Evolutionary conservation across 2,329 filamentous ascomycete species (phyloP).

Genomic region (Penicillium crustosum): DNA sequence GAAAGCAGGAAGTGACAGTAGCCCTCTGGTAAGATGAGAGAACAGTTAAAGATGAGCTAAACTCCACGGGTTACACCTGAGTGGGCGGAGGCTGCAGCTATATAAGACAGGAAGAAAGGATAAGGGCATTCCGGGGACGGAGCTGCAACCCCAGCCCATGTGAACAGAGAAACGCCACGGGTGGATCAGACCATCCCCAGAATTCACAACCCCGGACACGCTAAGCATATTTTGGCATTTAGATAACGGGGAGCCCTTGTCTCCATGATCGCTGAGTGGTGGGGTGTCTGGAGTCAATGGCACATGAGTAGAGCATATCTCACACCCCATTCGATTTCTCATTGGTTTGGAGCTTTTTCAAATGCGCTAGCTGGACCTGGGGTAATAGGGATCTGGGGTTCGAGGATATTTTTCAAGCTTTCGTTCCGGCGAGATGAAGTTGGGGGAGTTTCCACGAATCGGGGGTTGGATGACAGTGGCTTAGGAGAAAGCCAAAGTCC

Average conservation of each 20-base stretch:
- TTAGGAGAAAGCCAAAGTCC: slow-evolving; percentile 27
- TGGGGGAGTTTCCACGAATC: slow-evolving; percentile 34
- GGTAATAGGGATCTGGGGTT: slow-evolving; percentile 31
- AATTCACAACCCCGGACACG: slow-evolving; percentile 15
- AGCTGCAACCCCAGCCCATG: slow-evolving; percentile 5
- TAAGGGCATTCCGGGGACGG: slow-evolving; percentile 5
- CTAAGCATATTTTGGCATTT: slow-evolving; percentile 22
- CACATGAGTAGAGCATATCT: slow-evolving; percentile 7
- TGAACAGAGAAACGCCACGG: slow-evolving; percentile 14
- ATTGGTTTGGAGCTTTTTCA: slow-evolving; percentile 14
- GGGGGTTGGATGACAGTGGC: slow-evolving; percentile 3
- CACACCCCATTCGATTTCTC: neutral
- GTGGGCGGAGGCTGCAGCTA: neutral
- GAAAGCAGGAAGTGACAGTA: neutral
- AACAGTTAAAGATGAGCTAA: neutral
- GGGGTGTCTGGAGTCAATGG: slow-evolving; percentile 23
- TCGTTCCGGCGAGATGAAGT: slow-evolving; percentile 14
- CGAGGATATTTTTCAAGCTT: slow-evolving; percentile 33
- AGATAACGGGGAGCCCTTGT: slow-evolving; percentile 15
- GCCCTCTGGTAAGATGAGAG: neutral
- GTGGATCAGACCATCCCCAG: slow-evolving; percentile 15
- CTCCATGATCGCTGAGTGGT: slow-evolving; percentile 30
- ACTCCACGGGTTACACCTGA: neutral
- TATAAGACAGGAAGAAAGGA: neutral
- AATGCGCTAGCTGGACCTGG: slow-evolving; percentile 13